Conservation (phyloP, 306 rosid genomes). For the Cucurbita pepo region DNA sequence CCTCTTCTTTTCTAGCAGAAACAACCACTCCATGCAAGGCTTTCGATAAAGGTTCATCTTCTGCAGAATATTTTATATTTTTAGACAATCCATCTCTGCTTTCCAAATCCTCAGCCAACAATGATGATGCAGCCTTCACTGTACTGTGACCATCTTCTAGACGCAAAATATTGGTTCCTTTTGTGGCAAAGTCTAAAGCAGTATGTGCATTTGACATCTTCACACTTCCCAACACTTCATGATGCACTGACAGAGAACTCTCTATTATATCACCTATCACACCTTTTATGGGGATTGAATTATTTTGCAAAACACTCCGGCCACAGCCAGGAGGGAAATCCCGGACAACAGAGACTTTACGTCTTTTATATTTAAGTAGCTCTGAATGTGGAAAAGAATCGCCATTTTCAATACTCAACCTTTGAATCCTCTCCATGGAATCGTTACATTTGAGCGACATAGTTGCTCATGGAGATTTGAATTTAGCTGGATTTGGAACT, state of each 20-base stretch:
- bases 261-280: neutral
- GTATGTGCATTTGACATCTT: neutral
- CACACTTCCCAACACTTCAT: neutral
- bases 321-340: constrained; percentile 79
- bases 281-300: neutral
- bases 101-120: constrained; percentile 6
- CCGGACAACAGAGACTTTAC: constrained; percentile 47
- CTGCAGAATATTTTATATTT: constrained; percentile 1
- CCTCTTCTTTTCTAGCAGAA: constrained; percentile 15
- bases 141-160: constrained; percentile 10
- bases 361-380: constrained; percentile 24
- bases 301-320: constrained; percentile 12
- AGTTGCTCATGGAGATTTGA: constrained; percentile 11
- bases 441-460: constrained; percentile 18
- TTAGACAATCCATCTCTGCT: neutral
- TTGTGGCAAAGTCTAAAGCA: constrained; percentile 5
- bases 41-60: constrained; percentile 17
- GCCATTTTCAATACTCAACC: constrained; percentile 24
- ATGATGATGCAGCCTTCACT: constrained; percentile 8
- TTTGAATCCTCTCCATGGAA: constrained; percentile 24
- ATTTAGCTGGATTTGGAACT: constrained; percentile 15
- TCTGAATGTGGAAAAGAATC: constrained; percentile 4
- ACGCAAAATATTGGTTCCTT: neutral
- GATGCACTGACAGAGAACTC: constrained; percentile 8
- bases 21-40: constrained; percentile 10